phyloP scores from a whole-genome alignment of 768 basidiomycete genomes.

The Agaricus bisporus region DNA sequence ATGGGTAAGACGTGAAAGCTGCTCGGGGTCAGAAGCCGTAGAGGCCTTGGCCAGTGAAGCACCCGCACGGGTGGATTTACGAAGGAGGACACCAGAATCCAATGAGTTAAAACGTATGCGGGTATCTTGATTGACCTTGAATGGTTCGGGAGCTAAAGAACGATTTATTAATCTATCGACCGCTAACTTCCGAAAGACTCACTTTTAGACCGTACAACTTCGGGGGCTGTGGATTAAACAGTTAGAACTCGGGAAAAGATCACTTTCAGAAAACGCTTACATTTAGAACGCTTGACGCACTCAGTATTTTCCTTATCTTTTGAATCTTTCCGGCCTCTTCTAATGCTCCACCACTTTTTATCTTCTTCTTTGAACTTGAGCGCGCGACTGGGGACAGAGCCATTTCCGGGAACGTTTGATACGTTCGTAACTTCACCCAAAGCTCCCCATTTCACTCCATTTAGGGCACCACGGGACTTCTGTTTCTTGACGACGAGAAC shows the following conservation, averaged over 20 bases:
- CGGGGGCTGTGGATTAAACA: slow-evolving; percentile 26
- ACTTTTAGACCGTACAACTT: slow-evolving; percentile 36
- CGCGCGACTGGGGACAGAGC: slow-evolving; percentile 7
- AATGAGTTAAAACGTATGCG: slow-evolving; percentile 65
- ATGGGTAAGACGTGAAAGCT: slow-evolving; percentile 12
- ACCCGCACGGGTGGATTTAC: slow-evolving; percentile 26
- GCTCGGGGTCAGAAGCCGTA: slow-evolving; percentile 13
- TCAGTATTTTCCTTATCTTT: slow-evolving; percentile 43
- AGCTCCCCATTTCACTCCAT: slow-evolving; percentile 51
- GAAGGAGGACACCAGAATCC: slow-evolving; percentile 31
- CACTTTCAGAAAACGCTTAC: slow-evolving; percentile 24
- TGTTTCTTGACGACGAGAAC: slow-evolving; percentile 74
- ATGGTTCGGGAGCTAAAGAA: slow-evolving; percentile 40
- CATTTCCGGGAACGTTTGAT: slow-evolving; percentile 18
- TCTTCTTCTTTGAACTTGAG: slow-evolving; percentile 31
- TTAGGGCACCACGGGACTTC: slow-evolving; percentile 55
- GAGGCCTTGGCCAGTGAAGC: slow-evolving; percentile 8
- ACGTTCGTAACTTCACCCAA: slow-evolving; percentile 59
- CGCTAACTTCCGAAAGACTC: slow-evolving; percentile 10
- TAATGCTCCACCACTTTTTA: slow-evolving; percentile 79
- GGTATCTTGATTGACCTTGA: slow-evolving; percentile 23
- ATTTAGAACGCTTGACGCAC: slow-evolving; percentile 30
- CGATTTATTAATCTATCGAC: not conserved
- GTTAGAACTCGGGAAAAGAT: not conserved
- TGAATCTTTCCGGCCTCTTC: slow-evolving; percentile 66